Evolutionary conservation across 2,329 filamentous ascomycete genomes (phyloP), one percentile per base, ranked within the genome.

Genomic region (Phoma sp.): DNA sequence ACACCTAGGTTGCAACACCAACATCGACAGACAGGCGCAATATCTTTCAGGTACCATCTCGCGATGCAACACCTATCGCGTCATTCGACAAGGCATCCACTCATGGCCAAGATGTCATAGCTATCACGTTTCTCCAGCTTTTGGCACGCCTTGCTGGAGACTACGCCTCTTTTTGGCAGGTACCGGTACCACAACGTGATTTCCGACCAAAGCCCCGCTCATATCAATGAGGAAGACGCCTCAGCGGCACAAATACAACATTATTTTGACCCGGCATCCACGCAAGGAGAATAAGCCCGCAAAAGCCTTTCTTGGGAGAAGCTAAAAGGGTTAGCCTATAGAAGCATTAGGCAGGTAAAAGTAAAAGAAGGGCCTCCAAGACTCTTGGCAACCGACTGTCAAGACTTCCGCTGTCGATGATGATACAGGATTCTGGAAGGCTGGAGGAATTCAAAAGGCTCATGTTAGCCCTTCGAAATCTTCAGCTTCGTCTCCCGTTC

Each of bases 81-180:
- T 47, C 47, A 51, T 55, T 18, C 46, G 23, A 24, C 52, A 55
- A 32, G 47, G 37, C 41, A 25, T 25, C 33, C 29, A 45, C 58
- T 51, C 55, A 33, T 57, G 45, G 40, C 48, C 35, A 55, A 39
- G 37, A 48, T 52, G 27, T 36, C 52, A 55, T 47, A 18, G 18
- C 18, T 18, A 52, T 47, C 55, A 48, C 44, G 27, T 39, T 41
- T 37, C 14, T 42, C 27, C 33, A n/a, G 22, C 36, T 14, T 39
- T 30, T 42, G 54, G 59, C 54, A 52, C 52, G 52, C 46, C 35
- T 50, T 39, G 37, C 52, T 47, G 37, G 52, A 38, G 14, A 24
- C 47, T 36, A 48, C 57, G 42, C 61, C 50, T 33, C 47, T 24
- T 59, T 61, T 24, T 27, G 63, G 65, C 60, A 67, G 63, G 65